Evolutionary conservation across 1,139 yeast genomes (phyloP).

Genomic region (Pichia norvegensis): DNA sequence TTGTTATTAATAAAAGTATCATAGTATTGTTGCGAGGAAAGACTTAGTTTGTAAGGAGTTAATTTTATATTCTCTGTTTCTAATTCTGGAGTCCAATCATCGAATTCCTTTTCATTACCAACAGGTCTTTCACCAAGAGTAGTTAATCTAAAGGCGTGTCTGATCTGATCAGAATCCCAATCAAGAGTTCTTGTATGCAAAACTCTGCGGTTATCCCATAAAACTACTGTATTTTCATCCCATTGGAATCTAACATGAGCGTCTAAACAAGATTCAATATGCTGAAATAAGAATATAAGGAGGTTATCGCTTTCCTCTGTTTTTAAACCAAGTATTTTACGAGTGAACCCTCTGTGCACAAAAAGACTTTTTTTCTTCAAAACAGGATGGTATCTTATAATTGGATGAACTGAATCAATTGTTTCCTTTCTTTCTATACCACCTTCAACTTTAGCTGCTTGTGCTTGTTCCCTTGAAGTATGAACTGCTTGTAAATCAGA

Average conservation of each 20-base stretch:
- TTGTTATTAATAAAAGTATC: background rate
- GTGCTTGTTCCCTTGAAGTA: conserved; percentile 63
- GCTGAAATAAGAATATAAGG: conserved; percentile 43
- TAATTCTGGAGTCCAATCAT: conserved; percentile 24
- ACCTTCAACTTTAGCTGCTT: conserved; percentile 43
- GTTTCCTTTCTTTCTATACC: conserved; percentile 58
- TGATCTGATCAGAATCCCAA: conserved; percentile 46
- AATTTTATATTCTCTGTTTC: conserved; percentile 14
- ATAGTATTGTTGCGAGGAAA: conserved; percentile 8
- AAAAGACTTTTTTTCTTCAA: conserved; percentile 53
- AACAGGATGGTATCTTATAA: conserved; percentile 63
- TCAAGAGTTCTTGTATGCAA: conserved; percentile 58
- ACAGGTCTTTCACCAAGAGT: conserved; percentile 47
- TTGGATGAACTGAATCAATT: conserved; percentile 53
- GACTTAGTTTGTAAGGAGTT: conserved; percentile 12
- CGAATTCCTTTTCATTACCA: conserved; percentile 22
- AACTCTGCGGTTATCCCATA: conserved; percentile 66
- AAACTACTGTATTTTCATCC: conserved; percentile 53
- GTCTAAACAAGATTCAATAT: conserved; percentile 43
- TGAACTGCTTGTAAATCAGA: conserved; percentile 55
- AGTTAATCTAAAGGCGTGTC: conserved; percentile 65
- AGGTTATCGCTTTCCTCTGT: conserved; percentile 54
- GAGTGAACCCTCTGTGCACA: conserved; percentile 53
- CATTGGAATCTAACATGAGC: conserved; percentile 50
- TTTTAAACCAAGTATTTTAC: conserved; percentile 57